Evolutionary conservation across 768 basidiomycete species (phyloP), one percentile per base, ranked within the genome.

Genomic region (Leccinellum luteum): DNA sequence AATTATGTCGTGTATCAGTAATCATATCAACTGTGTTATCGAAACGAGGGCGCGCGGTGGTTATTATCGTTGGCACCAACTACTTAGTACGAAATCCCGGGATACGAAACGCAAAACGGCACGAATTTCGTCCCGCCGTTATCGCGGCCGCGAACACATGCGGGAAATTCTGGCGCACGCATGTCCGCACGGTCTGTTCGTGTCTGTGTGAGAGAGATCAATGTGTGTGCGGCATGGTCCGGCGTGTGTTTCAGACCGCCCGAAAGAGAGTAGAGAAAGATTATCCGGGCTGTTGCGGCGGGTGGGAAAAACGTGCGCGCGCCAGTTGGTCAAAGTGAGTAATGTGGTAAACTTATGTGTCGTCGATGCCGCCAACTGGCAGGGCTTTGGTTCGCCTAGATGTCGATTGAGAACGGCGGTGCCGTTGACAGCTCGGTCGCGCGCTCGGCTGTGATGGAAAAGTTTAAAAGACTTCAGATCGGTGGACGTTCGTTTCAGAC

Each of bases 121-220:
- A 43, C 41, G 41, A 19, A 19, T 43, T n/a, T 43, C 41, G 19
- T 19, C 41, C 41, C 52, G 48, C 54, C 55, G 47, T 66, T 54
- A 65, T 65, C 54, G 43, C 28, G 41, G 45, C 44, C 48, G 30
- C 45, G 25, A 44, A 47, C 45, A 23, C 49, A 25, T 34, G 30
- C 34, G 25, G 48, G 55, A 10, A 41, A 19, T 43, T 43, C 41
- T 43, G n/a, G 41, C 41, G 41, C 41, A 43, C 10, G 12, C 19
- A 43, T 19, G 19, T 43, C 41, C 14, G 30, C 27, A 28, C 23
- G 21, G 47, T 54, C 52, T 19, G 32, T 55, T 47, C 52, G 52
- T 25, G 60, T 30, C 21, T 41, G 66, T 65, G 65, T 66, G 66
- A 66, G 31, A 66, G 31, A 17, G 27, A 25, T 27, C 47, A 48